Conservation (phyloP, 108 stramenopile species). For the Bacterosira constricta region DNA sequence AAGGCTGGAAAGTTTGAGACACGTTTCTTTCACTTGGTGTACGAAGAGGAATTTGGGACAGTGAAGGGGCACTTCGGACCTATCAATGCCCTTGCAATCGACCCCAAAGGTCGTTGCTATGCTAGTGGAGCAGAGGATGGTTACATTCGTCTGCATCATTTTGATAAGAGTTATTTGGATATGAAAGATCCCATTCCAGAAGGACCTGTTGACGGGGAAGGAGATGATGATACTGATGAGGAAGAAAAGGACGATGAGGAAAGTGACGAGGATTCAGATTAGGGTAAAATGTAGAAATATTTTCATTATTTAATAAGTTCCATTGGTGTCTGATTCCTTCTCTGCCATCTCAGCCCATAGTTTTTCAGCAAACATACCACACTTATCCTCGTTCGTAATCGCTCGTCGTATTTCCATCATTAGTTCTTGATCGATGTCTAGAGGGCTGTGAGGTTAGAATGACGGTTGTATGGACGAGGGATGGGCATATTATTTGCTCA, state of each 20-base stretch:
- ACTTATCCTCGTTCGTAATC: not conserved
- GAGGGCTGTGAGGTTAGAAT: too few relatives aligned
- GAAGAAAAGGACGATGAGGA: constrained; percentile 32
- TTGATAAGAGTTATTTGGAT: constrained; percentile 95
- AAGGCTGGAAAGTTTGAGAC: constrained; percentile 99
- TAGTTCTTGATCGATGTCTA: not conserved
- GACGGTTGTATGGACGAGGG: too few relatives aligned
- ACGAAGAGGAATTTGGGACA: constrained; percentile 96
- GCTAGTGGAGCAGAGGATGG: constrained; percentile 96
- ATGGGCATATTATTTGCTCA: too few relatives aligned
- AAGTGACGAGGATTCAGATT: constrained; percentile 44
- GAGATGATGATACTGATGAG: constrained; percentile 58
- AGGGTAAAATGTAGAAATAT: not conserved
- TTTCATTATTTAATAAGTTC: not conserved
- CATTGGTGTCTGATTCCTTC: not conserved
- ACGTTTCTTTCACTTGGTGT: constrained; percentile 95
- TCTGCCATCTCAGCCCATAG: not conserved
- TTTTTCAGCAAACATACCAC: not conserved
- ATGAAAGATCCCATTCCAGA: constrained; percentile 97
- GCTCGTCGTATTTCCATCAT: not conserved
- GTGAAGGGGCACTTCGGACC: constrained; percentile 99
- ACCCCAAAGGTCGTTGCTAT: constrained; percentile 93
- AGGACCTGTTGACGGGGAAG: constrained; percentile 64
- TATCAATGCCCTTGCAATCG: constrained; percentile 97
- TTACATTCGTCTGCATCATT: constrained; percentile 96